phyloP scores from a whole-genome alignment of 768 basidiomycete genomes.

The Termitomyces sp. region DNA sequence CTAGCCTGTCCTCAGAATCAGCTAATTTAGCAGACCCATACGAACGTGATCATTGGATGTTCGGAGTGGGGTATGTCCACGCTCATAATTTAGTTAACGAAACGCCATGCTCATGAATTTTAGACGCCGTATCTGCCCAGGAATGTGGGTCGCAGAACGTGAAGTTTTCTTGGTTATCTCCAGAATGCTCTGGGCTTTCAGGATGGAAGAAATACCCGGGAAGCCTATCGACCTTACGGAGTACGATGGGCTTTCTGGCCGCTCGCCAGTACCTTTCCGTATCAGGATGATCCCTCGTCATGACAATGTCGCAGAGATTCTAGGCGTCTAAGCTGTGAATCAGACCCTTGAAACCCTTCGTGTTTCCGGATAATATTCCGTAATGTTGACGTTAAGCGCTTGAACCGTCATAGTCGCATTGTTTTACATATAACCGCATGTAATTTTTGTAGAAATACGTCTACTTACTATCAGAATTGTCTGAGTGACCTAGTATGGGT shows the following conservation, averaged over 20 bases:
- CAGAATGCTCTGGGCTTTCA: conserved; percentile 44
- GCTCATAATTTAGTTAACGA: conserved; percentile 2
- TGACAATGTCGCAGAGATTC: conserved; percentile 21
- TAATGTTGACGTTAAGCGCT: too few species aligned
- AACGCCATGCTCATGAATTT: neutral
- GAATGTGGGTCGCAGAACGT: conserved; percentile 38
- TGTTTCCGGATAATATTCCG: neutral
- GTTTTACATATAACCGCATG: neutral
- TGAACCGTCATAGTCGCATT: neutral
- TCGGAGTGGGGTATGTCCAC: conserved; percentile 36
- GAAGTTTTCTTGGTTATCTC: conserved; percentile 41
- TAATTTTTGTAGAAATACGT: neutral
- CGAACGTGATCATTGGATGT: conserved; percentile 47
- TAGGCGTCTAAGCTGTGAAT: conserved; percentile 5
- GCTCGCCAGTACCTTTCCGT: conserved; percentile 38
- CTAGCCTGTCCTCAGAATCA: conserved; percentile 32
- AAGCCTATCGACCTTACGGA: conserved; percentile 41
- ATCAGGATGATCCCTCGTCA: conserved; percentile 27
- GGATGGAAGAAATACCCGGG: conserved; percentile 31
- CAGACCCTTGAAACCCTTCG: neutral
- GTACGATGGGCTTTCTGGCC: conserved; percentile 41
- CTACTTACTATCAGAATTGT: neutral
- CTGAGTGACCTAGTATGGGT: neutral
- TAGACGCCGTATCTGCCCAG: conserved; percentile 37
- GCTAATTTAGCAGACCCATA: conserved; percentile 34